phyloP scores from a whole-genome alignment of 2,329 filamentous ascomycete species.

The Sordariomycetes sp. region DNA sequence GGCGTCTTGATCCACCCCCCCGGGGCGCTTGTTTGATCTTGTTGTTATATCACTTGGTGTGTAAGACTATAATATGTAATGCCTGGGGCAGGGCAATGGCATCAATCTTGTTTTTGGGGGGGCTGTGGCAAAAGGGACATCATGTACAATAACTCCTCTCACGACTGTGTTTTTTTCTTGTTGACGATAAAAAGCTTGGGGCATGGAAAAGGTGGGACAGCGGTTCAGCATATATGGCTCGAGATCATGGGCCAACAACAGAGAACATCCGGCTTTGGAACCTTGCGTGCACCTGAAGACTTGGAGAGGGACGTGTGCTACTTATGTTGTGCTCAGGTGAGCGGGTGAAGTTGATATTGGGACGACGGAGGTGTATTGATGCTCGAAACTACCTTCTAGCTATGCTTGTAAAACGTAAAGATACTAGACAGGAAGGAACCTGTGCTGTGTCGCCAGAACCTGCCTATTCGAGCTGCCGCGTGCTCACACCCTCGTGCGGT shows the following conservation, averaged over 20 bases:
- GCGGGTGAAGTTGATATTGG: neutral
- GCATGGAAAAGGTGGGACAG: neutral
- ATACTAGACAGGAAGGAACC: neutral
- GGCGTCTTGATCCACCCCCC: neutral
- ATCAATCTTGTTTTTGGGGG: neutral
- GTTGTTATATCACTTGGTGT: neutral
- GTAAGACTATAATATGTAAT: slow-evolving; percentile 5
- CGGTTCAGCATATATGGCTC: neutral
- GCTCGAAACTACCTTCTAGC: neutral
- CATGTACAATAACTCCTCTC: slow-evolving; percentile 5
- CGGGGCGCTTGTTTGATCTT: neutral
- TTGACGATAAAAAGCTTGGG: neutral
- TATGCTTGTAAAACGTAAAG: neutral
- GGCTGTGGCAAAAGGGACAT: neutral
- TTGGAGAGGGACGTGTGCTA: neutral
- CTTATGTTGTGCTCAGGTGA: neutral
- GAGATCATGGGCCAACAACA: neutral
- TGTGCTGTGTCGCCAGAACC: neutral
- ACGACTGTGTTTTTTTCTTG: neutral
- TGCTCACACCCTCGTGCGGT: neutral
- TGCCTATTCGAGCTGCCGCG: neutral
- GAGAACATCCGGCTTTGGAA: neutral
- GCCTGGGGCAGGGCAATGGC: neutral
- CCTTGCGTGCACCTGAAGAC: neutral
- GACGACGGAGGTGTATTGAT: neutral